Percentiles rank a stretch among this genome's conserved stretches.
Conservation (phyloP, 169 alveolate genomes). For the Babesia ovata region DNA sequence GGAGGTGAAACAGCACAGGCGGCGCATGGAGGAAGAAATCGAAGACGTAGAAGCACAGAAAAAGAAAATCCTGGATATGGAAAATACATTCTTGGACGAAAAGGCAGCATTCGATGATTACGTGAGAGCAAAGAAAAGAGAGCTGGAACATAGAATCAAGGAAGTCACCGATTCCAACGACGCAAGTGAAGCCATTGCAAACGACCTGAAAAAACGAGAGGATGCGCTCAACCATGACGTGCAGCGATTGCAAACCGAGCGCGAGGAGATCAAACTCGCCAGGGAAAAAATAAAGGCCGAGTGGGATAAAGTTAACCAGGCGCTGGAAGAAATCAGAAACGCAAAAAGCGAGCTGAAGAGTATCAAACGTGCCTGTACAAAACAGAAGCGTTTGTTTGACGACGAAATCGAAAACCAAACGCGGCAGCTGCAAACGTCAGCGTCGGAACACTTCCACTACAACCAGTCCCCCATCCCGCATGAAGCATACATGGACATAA, state of each 20-base stretch:
- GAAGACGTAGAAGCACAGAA: conserved; percentile 47
- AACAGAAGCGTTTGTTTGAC: conserved; percentile 24
- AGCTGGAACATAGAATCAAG: conserved; percentile 42
- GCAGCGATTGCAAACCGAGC: conserved; percentile 32
- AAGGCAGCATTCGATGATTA: conserved; percentile 45
- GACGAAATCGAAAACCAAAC: conserved; percentile 36
- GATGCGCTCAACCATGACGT: conserved; percentile 34
- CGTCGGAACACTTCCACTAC: conserved; percentile 3
- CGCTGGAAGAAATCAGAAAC: conserved; percentile 31
- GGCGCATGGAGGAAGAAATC: conserved; percentile 37
- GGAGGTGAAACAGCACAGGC: conserved; percentile 47
- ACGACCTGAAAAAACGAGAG: conserved; percentile 48
- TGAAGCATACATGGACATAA: conserved; percentile 19
- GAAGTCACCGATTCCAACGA: conserved; percentile 55
- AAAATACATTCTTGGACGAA: conserved; percentile 31
- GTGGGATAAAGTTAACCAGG: conserved; percentile 40
- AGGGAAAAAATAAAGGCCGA: conserved; percentile 52
- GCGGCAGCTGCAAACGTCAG: conserved; percentile 14
- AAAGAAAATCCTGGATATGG: conserved; percentile 45
- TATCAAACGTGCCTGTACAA: conserved; percentile 30
- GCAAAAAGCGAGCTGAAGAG: conserved; percentile 28
- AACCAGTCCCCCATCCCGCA: conserved; percentile 8
- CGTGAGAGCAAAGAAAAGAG: conserved; percentile 19
- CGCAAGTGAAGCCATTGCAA: conserved; percentile 43
- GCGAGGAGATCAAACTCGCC: conserved; percentile 34